Percentiles rank a stretch among this genome's conserved stretches.
Conservation (phyloP, 179 eudicot genomes). For the Corrigiola litoralis region DNA sequence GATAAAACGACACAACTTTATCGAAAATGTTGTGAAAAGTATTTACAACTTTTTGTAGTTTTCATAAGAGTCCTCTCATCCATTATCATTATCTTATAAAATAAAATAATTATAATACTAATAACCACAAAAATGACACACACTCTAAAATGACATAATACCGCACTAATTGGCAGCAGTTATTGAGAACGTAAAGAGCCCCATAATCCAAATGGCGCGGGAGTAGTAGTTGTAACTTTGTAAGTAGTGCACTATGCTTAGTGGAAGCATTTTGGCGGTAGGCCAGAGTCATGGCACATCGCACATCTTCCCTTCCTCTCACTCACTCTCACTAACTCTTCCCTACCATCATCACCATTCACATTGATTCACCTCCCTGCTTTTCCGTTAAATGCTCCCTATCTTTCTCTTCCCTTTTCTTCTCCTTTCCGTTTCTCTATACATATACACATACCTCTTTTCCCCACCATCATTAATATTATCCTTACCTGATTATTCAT, state of each 20-base stretch:
- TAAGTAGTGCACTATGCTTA: neutral
- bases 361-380: neutral
- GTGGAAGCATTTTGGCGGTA: conserved; percentile 14
- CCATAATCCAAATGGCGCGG: conserved; percentile 13
- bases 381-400: neutral
- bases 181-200: too few species aligned
- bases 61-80: too few species aligned
- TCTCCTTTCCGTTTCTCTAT: neutral
- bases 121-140: too few species aligned
- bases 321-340: neutral
- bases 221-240: neutral
- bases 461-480: neutral
- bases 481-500: neutral
- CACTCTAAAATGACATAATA: too few species aligned
- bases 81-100: too few species aligned
- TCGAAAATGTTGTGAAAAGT: too few species aligned
- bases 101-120: too few species aligned
- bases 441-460: neutral
- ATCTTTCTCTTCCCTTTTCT: neutral
- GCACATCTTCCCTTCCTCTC: neutral
- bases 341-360: conserved; percentile 8
- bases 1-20: too few species aligned
- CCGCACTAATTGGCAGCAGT: too few species aligned
- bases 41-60: too few species aligned
- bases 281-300: neutral